phyloP scores from a whole-genome alignment of 352 stramenopile genomes.

The Globisporangium abappressorium region DNA sequence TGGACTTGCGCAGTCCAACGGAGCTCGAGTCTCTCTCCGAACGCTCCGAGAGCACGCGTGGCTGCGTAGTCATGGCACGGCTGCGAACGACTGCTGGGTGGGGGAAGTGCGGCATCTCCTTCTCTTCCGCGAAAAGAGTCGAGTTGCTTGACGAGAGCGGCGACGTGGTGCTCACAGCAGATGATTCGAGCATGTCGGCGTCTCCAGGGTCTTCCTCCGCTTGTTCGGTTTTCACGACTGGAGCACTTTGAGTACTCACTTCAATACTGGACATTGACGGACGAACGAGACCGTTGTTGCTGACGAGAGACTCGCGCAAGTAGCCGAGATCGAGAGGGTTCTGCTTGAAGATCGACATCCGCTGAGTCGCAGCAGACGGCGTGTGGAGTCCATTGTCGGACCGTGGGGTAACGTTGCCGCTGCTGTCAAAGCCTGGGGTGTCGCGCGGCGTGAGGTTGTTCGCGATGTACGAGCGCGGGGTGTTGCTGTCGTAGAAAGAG shows the following conservation, averaged over 20 bases:
- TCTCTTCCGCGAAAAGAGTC: slow-evolving; percentile 11
- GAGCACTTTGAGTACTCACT: not conserved
- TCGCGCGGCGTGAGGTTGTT: slow-evolving; percentile 59
- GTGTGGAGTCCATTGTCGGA: slow-evolving; percentile 39
- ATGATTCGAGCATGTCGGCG: slow-evolving; percentile 10
- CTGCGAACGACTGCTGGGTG: not conserved
- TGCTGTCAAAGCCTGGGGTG: slow-evolving; percentile 30
- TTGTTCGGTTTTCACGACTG: slow-evolving; percentile 8
- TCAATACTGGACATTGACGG: not conserved
- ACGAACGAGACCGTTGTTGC: not conserved
- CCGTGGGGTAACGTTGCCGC: slow-evolving; percentile 31
- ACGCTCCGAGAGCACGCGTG: slow-evolving; percentile 3
- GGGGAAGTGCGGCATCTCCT: not conserved
- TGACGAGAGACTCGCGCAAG: slow-evolving; percentile 48
- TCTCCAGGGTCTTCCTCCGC: slow-evolving; percentile 8
- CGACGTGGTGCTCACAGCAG: slow-evolving; percentile 17
- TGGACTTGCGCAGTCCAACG: slow-evolving; percentile 9
- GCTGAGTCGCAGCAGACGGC: slow-evolving; percentile 40
- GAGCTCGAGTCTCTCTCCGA: slow-evolving; percentile 6
- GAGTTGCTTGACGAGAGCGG: slow-evolving; percentile 17
- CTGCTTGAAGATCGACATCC: slow-evolving; percentile 65
- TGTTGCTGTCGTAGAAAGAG: slow-evolving; percentile 58
- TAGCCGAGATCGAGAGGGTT: slow-evolving; percentile 69
- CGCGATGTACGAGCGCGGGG: slow-evolving; percentile 70
- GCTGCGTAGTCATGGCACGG: slow-evolving; percentile 18